Evolutionary conservation across 1,284 basidiomycete species (phyloP).

Genomic region (Ceratobasidium sp.): DNA sequence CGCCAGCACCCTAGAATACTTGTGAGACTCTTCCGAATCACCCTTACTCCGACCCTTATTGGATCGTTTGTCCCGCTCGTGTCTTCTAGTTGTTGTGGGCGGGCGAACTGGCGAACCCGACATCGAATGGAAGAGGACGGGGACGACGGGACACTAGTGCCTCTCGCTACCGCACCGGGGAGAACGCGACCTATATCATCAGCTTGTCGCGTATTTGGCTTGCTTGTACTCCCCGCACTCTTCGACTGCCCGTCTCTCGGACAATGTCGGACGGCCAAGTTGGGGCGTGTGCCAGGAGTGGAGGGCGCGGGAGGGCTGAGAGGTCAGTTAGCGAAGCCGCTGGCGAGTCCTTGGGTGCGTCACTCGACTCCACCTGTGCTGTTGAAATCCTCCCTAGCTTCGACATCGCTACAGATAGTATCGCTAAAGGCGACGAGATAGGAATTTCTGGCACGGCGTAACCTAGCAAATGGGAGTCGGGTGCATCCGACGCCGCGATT

Average conservation of each 20-base stretch:
- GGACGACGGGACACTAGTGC: slow-evolving; percentile 30
- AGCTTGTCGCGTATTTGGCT: slow-evolving; percentile 28
- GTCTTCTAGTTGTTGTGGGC: not conserved
- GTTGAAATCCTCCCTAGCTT: slow-evolving; percentile 25
- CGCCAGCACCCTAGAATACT: too few relatives aligned
- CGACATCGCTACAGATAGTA: not conserved
- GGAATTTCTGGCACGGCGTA: slow-evolving; percentile 21
- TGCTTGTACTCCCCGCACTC: slow-evolving; percentile 3
- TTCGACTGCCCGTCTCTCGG: slow-evolving; percentile 17
- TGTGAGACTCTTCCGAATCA: too few relatives aligned
- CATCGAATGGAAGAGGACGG: slow-evolving; percentile 28
- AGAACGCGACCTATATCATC: slow-evolving; percentile 33
- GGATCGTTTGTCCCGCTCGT: too few relatives aligned
- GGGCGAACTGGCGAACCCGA: not conserved
- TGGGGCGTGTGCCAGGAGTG: slow-evolving; percentile 15
- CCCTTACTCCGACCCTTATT: too few relatives aligned
- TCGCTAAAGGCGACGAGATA: slow-evolving; percentile 13
- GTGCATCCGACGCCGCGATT: slow-evolving; percentile 6
- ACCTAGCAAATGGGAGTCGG: slow-evolving; percentile 11
- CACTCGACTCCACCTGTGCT: slow-evolving; percentile 21
- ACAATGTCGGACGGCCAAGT: slow-evolving; percentile 22
- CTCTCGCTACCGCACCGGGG: slow-evolving; percentile 42
- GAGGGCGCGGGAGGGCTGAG: slow-evolving; percentile 26
- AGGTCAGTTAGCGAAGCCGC: slow-evolving; percentile 41
- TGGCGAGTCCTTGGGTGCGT: slow-evolving; percentile 35